These are phyloP conservation scores for Flagelloscypha sp. DNA, from an alignment of 768 basidiomycete species.

Conservation along the genomic window DNA sequence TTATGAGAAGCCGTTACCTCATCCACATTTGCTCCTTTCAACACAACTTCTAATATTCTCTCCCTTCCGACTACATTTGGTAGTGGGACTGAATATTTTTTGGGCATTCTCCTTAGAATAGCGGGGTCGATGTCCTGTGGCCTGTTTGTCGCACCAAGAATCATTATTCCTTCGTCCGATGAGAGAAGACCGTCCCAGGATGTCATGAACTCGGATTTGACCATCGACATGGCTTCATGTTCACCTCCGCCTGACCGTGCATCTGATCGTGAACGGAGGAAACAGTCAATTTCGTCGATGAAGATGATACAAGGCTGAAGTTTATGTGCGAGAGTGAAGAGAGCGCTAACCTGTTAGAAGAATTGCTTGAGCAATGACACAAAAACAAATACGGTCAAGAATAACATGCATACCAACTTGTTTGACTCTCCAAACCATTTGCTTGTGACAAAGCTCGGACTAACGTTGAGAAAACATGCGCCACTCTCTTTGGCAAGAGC, in stretches of 20 bases:
- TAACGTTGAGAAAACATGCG: constrained; percentile 91
- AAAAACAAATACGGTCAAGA: background rate
- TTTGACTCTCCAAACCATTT: constrained; percentile 90
- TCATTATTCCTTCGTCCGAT: constrained; percentile 71
- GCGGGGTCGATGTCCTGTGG: constrained; percentile 87
- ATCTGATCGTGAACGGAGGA: constrained; percentile 34
- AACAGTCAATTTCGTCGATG: constrained; percentile 97
- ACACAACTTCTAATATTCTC: constrained; percentile 81
- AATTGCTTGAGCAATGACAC: background rate
- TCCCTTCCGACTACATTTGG: constrained; percentile 72
- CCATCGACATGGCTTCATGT: constrained; percentile 98
- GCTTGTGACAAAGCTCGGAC: constrained; percentile 64
- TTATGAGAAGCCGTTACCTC: constrained; percentile 13
- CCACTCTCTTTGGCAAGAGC: constrained; percentile 95
- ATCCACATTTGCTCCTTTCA: too few species aligned
- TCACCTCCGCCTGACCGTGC: constrained; percentile 38
- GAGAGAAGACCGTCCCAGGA: constrained; percentile 93
- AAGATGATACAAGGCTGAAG: constrained; percentile 95
- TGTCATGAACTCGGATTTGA: constrained; percentile 97
- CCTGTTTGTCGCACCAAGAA: constrained; percentile 92
- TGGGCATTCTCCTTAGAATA: constrained; percentile 94
- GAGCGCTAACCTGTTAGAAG: background rate
- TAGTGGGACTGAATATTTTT: constrained; percentile 80
- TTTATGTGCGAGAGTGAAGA: constrained; percentile 87
- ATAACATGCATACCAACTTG: constrained; percentile 85